Evolutionary conservation across 2,329 filamentous ascomycete species (phyloP), one percentile per base, ranked within the genome.

Genomic region (Aspergillus bombycis): DNA sequence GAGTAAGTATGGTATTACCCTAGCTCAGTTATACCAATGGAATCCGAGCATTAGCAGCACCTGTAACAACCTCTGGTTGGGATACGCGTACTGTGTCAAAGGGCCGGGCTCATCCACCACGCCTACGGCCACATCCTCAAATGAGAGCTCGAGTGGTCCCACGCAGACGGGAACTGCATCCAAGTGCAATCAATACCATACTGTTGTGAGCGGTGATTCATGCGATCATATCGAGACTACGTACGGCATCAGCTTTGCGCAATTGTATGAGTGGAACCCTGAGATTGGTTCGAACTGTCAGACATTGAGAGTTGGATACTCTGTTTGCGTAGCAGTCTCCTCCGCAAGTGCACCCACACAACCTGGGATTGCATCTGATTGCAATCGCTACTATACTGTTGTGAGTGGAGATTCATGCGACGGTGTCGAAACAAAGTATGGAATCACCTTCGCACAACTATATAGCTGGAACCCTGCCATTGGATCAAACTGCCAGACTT

Each of bases 181-280:
- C 9, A 50, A 50, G 10, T 30, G 23, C 23, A 52, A 50, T 38
- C 28, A 30, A 8, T 61, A 61, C 30, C 28, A 61, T n/a, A 36
- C 28, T 5, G 63, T 65, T 19, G 46, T 57, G 2, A 32, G 21
- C 3, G 60, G 60, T n/a, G 57, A 65, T 12, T 60, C 23, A 3
- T 65, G 63, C 41, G 56, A 41, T 26, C 2, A 46, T 4, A 62
- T 62, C 28, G 56, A 60, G 45, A 53, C 36, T 2, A 23, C 30
- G 7, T 56, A 58, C 26, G 56, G 50, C 1, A 57, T 62, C 26
- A 60, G 57, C 26, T 55, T 66, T 30, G 60, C 57, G 1, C n/a
- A 57, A 26, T 38, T 62, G n/a, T 62, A 66, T 48, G 38, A 30
- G n/a, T 66, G 62, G 62, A 66, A 66, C 41, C 50, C 58, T n/a